Percentiles rank a stretch among this genome's conserved stretches.
These are phyloP conservation scores for Penium margaritaceum DNA, from an alignment of 139 green algal species.

Conservation along the genomic window DNA sequence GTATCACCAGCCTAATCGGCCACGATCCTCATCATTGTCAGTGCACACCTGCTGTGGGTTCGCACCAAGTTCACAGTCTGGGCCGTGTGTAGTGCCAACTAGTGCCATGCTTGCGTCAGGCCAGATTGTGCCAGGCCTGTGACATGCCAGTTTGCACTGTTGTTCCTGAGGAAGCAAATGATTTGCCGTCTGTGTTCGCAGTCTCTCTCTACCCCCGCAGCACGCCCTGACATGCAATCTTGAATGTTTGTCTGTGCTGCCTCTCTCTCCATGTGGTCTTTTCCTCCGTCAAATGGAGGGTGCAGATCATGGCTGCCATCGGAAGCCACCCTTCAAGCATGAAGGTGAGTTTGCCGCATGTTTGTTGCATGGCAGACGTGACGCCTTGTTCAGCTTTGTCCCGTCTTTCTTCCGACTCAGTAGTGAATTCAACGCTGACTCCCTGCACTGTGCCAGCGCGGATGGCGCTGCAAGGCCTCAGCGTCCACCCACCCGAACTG, in stretches of 20 bases:
- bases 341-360: background rate
- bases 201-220: background rate
- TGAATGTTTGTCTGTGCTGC: no score
- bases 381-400: no score
- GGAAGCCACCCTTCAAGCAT: background rate
- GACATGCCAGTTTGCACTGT: no score
- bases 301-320: constrained; percentile 6
- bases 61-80: no score
- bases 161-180: background rate
- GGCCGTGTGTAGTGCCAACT: no score
- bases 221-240: background rate
- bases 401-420: background rate
- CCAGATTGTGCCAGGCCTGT: no score
- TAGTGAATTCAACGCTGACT: background rate
- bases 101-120: background rate
- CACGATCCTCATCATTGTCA: no score
- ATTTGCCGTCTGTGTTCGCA: background rate
- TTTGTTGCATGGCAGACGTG: no score
- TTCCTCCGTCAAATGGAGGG: background rate
- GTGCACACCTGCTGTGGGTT: no score
- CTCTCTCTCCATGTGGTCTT: background rate
- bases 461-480: background rate
- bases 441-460: background rate
- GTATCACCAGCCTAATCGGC: no score
- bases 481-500: background rate